Conservation (phyloP, 305 asterid species). For the Fraxinus ornus region DNA sequence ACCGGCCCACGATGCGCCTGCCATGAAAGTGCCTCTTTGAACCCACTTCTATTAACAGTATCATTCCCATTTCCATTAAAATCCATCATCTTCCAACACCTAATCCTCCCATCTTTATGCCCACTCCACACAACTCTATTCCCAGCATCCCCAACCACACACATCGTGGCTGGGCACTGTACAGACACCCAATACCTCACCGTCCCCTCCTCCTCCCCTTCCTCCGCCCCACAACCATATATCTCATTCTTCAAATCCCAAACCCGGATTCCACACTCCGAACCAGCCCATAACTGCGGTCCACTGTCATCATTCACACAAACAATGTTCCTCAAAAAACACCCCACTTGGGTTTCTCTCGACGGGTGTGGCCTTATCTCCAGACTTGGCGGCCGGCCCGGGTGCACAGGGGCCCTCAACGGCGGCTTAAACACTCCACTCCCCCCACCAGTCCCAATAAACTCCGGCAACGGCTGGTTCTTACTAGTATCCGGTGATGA, state of each 20-base stretch:
- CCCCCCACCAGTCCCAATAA: slow-evolving; percentile 62
- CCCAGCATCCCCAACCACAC: slow-evolving; percentile 75
- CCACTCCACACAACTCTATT: slow-evolving; percentile 88
- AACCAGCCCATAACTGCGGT: slow-evolving; percentile 86
- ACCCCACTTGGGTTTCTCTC: slow-evolving; percentile 71
- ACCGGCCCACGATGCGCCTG: slow-evolving; percentile 88
- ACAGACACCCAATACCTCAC: slow-evolving; percentile 65
- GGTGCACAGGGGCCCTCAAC: slow-evolving; percentile 62
- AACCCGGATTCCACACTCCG: slow-evolving; percentile 70
- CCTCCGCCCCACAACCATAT: slow-evolving; percentile 43
- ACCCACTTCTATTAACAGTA: slow-evolving; percentile 30
- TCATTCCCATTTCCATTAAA: slow-evolving; percentile 32
- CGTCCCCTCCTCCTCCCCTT: slow-evolving; percentile 52
- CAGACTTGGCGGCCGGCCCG: slow-evolving; percentile 70
- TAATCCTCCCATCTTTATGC: slow-evolving; percentile 79
- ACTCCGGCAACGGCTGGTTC: slow-evolving; percentile 65
- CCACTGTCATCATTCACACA: slow-evolving; percentile 56
- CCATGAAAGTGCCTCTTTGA: slow-evolving; percentile 73
- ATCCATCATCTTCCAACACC: slow-evolving; percentile 78
- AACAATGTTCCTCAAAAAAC: slow-evolving; percentile 61
- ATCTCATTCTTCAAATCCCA: slow-evolving; percentile 69
- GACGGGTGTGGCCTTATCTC: slow-evolving; percentile 88
- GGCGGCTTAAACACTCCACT: slow-evolving; percentile 65
- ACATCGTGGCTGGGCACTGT: slow-evolving; percentile 48
- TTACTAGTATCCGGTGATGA: slow-evolving; percentile 32